Conservation (phyloP, 2,329 filamentous ascomycete genomes). For the Pleochaeta shiraiana region DNA sequence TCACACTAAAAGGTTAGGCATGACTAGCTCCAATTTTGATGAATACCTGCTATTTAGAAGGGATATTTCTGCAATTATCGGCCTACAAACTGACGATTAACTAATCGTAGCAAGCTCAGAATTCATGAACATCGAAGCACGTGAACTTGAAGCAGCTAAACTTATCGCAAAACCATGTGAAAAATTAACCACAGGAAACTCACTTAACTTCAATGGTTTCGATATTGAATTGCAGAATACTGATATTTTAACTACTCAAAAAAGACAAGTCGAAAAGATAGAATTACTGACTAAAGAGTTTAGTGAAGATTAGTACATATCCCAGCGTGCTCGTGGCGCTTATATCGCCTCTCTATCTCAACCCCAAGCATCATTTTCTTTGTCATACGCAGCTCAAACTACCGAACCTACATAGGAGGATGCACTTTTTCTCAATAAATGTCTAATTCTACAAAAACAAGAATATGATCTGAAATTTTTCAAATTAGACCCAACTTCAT, state of each 20-base stretch:
- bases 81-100: slow-evolving; percentile 7
- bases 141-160: slow-evolving; percentile 3
- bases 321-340: neutral
- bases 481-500: neutral
- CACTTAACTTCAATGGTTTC: slow-evolving; percentile 3
- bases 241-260: neutral
- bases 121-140: slow-evolving; percentile 4
- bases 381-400: neutral
- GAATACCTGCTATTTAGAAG: slow-evolving; percentile 3
- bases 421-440: neutral
- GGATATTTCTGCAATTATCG: slow-evolving; percentile 3
- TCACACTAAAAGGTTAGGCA: no score
- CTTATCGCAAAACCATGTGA: slow-evolving; percentile 3
- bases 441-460: neutral
- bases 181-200: neutral
- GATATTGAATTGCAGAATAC: neutral
- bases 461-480: neutral
- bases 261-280: neutral
- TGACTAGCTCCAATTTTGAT: slow-evolving; percentile 6
- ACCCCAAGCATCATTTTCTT: neutral
- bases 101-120: slow-evolving; percentile 4
- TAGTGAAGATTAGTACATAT: neutral
- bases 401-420: neutral
- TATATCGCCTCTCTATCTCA: neutral
- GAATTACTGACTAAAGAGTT: neutral